Evolutionary conservation across 2,329 filamentous ascomycete species (phyloP).

Genomic region (Colletotrichum tanaceti): DNA sequence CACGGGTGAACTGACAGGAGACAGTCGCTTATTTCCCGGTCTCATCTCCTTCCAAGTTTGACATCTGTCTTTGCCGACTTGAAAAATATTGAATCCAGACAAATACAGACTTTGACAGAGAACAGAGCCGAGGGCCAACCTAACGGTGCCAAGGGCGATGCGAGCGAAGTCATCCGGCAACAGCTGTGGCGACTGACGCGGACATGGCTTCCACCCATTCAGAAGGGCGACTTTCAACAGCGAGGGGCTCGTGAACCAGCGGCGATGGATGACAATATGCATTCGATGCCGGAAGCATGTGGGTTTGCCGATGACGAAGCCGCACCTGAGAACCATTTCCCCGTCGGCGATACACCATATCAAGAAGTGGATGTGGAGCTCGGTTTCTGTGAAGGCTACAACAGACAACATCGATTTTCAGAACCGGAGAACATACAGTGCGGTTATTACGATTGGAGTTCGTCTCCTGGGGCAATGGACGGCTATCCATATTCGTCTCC

Average conservation of each 20-base stretch:
- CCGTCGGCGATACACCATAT: background rate
- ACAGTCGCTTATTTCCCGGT: conserved; percentile 13
- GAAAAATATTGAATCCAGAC: background rate
- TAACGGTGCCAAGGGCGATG: background rate
- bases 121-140: background rate
- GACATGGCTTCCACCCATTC: conserved; percentile 48
- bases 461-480: background rate
- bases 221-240: conserved; percentile 50
- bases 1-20: background rate
- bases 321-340: too few species aligned
- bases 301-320: background rate
- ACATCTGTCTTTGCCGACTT: conserved; percentile 7
- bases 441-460: background rate
- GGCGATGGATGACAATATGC: background rate
- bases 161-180: background rate
- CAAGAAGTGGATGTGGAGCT: background rate
- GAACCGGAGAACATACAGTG: background rate
- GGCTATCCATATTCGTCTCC: background rate
- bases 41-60: conserved; percentile 9
- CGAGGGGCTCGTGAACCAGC: conserved; percentile 46
- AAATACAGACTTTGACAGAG: background rate
- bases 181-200: conserved; percentile 41
- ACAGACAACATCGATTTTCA: background rate
- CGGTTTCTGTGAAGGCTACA: background rate
- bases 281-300: background rate